Percentiles rank a stretch among this genome's conserved stretches.
phyloP scores from a whole-genome alignment of 2,329 filamentous ascomycete species.

The Pseudogymnoascus destructans region DNA sequence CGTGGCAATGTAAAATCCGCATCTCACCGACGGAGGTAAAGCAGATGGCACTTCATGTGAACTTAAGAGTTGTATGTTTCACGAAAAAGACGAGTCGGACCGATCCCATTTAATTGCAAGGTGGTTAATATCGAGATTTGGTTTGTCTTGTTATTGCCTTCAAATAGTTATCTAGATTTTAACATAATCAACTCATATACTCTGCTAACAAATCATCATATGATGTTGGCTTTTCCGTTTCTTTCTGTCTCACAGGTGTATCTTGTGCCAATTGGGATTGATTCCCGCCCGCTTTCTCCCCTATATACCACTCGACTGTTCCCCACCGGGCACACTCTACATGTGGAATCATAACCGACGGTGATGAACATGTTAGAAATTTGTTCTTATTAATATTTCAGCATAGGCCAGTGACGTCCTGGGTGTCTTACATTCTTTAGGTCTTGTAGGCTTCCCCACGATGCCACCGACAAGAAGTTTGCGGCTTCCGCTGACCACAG shows the following conservation, averaged over 20 bases:
- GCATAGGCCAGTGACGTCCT: neutral
- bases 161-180: too few species aligned
- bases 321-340: constrained; percentile 8
- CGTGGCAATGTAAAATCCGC: neutral
- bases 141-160: too few species aligned
- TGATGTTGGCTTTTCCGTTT: neutral
- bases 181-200: too few species aligned
- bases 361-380: constrained; percentile 12
- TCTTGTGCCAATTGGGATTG: neutral
- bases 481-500: constrained; percentile 9
- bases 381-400: constrained; percentile 10
- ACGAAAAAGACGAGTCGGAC: too few species aligned
- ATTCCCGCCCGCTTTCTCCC: neutral
- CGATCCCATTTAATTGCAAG: too few species aligned
- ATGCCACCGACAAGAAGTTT: constrained; percentile 11
- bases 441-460: constrained; percentile 11
- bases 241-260: neutral
- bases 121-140: too few species aligned
- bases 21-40: neutral
- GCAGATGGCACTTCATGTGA: neutral
- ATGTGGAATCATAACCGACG: constrained; percentile 9
- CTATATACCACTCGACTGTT: constrained; percentile 1
- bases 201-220: neutral
- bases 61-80: too few species aligned
- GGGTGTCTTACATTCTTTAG: constrained; percentile 11